These are phyloP conservation scores for Quercus alba DNA, from an alignment of 306 rosid genomes.

Conservation along the genomic window DNA sequence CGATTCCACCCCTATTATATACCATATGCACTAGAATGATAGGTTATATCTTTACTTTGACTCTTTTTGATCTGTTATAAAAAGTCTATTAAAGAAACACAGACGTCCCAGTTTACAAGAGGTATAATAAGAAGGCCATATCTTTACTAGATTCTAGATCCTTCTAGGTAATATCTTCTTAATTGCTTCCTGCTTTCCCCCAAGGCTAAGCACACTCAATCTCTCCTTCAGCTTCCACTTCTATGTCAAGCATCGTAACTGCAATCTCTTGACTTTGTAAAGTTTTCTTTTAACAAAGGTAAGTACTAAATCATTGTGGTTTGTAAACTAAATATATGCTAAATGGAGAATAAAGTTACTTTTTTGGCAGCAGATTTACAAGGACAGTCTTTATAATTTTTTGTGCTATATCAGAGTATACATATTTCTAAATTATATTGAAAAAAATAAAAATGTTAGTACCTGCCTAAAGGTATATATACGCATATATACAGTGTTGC, in stretches of 20 bases:
- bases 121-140: not conserved
- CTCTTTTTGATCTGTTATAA: too few relatives aligned
- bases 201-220: not conserved
- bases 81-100: too few relatives aligned
- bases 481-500: not conserved
- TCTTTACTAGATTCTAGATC: not conserved
- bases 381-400: not conserved
- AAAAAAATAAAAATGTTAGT: not conserved
- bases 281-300: not conserved
- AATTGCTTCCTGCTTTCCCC: not conserved
- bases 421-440: not conserved
- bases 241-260: not conserved
- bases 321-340: not conserved
- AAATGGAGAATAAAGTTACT: not conserved
- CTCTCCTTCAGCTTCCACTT: not conserved
- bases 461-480: conserved; percentile 15
- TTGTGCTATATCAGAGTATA: not conserved
- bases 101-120: too few relatives aligned
- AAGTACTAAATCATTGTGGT: not conserved
- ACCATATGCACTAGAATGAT: too few relatives aligned
- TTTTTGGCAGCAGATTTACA: not conserved
- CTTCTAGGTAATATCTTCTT: not conserved
- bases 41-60: too few relatives aligned
- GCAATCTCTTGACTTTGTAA: not conserved
- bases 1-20: too few relatives aligned